Conservation (phyloP, 2,329 filamentous ascomycete genomes). For the Onygena corvina region DNA sequence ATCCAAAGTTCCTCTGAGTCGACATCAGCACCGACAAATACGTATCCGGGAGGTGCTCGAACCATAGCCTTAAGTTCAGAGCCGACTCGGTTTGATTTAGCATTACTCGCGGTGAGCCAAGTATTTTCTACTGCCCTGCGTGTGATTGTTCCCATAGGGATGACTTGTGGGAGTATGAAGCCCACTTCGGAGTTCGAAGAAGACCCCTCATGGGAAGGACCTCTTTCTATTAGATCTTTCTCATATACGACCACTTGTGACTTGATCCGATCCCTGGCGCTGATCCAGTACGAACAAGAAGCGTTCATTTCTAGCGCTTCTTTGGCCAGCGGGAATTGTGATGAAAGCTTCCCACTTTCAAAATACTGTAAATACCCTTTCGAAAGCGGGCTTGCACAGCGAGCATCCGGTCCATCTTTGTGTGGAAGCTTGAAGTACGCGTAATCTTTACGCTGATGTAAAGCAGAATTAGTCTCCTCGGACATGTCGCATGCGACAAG, state of each 20-base stretch:
- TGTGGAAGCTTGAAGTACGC: slow-evolving; percentile 89
- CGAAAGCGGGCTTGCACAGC: slow-evolving; percentile 77
- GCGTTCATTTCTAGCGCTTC: slow-evolving; percentile 97
- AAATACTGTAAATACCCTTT: slow-evolving; percentile 88
- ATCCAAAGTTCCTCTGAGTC: slow-evolving; percentile 98
- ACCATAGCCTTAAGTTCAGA: slow-evolving; percentile 98
- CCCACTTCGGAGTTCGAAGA: slow-evolving; percentile 41
- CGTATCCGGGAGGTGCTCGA: slow-evolving; percentile 76
- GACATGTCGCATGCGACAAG: slow-evolving; percentile 64
- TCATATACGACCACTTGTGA: slow-evolving; percentile 92
- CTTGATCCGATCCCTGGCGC: slow-evolving; percentile 80
- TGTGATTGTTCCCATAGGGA: slow-evolving; percentile 97
- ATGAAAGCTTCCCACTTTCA: slow-evolving; percentile 75
- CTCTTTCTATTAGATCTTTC: slow-evolving; percentile 39
- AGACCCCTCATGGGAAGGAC: slow-evolving; percentile 16
- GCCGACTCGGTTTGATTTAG: slow-evolving; percentile 88
- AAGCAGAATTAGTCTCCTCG: slow-evolving; percentile 48
- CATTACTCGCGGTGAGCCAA: slow-evolving; percentile 95
- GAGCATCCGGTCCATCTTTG: slow-evolving; percentile 77
- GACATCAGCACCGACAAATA: slow-evolving; percentile 91
- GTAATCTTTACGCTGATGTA: slow-evolving; percentile 55
- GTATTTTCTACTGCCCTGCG: slow-evolving; percentile 91
- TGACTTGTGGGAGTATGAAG: slow-evolving; percentile 87
- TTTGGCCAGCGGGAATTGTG: slow-evolving; percentile 79
- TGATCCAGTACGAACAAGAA: slow-evolving; percentile 98